Evolutionary conservation across 176 grass and related monocot genomes (phyloP).

Genomic region (Dendrocalamus sinicus): DNA sequence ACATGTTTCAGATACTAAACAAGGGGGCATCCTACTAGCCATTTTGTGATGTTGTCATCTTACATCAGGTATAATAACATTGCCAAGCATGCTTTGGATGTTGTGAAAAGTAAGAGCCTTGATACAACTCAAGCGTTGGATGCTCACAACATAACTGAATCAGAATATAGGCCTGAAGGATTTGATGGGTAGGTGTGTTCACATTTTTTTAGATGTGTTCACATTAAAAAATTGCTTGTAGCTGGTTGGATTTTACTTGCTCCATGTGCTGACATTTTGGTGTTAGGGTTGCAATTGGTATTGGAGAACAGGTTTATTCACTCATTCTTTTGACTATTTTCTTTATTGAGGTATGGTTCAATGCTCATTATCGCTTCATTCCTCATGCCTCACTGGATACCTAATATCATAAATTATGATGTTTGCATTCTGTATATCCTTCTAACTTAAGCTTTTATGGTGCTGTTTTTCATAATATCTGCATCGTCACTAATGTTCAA

Average conservation of each 20-base stretch:
- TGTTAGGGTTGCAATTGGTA: slow-evolving; percentile 75
- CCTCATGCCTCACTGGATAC: slow-evolving; percentile 1
- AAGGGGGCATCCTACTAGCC: slow-evolving; percentile 13
- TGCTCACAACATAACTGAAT: slow-evolving; percentile 46
- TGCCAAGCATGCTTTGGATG: slow-evolving; percentile 93
- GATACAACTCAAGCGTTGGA: slow-evolving; percentile 45
- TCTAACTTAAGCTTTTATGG: slow-evolving; percentile 1
- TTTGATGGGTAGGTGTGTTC: slow-evolving; percentile 74
- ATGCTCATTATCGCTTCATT: slow-evolving; percentile 11
- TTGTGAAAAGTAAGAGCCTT: slow-evolving; percentile 61
- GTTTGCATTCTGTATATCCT: slow-evolving; percentile 16
- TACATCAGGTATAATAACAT: slow-evolving; percentile 90
- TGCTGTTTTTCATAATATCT: slow-evolving; percentile 23
- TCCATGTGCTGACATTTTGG: slow-evolving; percentile 41
- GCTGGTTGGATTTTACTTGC: slow-evolving; percentile 29
- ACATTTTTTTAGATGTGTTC: slow-evolving; percentile 42
- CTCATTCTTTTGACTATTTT: slow-evolving; percentile 83
- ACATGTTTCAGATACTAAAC: slow-evolving; percentile 35
- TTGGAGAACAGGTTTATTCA: slow-evolving; percentile 93
- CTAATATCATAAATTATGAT: slow-evolving; percentile 7
- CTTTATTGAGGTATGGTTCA: slow-evolving; percentile 88
- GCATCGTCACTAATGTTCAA: slow-evolving; percentile 22
- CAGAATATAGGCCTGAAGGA: slow-evolving; percentile 60
- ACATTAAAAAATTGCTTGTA: slow-evolving; percentile 14
- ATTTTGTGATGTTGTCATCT: slow-evolving; percentile 49